Evolutionary conservation across 2,329 filamentous ascomycete species (phyloP).

Genomic region (Xylogone sp.): DNA sequence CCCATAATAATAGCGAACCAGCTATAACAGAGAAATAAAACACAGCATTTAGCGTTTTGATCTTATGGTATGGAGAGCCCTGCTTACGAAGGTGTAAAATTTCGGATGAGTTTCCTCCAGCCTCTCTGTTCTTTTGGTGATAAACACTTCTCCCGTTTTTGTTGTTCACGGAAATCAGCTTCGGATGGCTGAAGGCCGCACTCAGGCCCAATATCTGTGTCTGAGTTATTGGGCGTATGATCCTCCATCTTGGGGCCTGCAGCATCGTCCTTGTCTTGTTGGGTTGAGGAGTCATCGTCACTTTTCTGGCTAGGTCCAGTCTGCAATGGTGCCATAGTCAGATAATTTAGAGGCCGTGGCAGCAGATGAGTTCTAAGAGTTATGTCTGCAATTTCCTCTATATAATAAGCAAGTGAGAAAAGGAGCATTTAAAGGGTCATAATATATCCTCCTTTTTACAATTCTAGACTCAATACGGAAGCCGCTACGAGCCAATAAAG

Average conservation of each 20-base stretch:
- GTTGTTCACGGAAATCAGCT: background rate
- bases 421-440: too few species aligned
- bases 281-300: too few species aligned
- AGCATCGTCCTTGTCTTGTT: background rate
- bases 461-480: too few species aligned
- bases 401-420: too few species aligned
- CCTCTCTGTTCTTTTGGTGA: conserved; percentile 6
- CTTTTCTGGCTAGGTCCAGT: too few species aligned
- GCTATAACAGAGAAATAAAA: conserved; percentile 2
- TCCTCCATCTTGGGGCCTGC: background rate
- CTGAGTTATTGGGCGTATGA: background rate
- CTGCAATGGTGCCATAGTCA: too few species aligned
- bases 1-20: conserved; percentile 5
- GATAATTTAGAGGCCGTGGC: too few species aligned
- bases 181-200: background rate
- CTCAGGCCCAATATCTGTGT: background rate
- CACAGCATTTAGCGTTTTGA: background rate
- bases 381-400: too few species aligned
- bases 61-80: conserved; percentile 12
- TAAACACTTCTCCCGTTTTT: background rate
- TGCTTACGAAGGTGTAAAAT: conserved; percentile 54
- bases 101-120: conserved; percentile 38
- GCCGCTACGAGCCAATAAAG: too few species aligned
- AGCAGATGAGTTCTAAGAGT: too few species aligned
- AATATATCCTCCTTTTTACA: too few species aligned